Conservation (phyloP, 108 stramenopile species). For the Stephanodiscus triporus region DNA sequence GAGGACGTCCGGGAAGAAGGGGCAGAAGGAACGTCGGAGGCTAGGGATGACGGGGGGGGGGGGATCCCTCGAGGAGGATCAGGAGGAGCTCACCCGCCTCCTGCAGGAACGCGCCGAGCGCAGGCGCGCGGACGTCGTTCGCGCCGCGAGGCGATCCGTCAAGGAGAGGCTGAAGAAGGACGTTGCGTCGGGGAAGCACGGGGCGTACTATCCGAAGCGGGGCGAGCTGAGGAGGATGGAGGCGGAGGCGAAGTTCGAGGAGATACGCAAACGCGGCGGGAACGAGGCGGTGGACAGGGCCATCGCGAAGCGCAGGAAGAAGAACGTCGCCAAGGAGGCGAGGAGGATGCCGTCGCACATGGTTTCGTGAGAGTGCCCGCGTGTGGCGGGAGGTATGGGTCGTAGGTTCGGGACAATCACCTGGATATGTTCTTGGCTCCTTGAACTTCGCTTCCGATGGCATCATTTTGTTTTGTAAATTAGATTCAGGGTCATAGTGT, state of each 20-base stretch:
- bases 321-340: constrained; percentile 76
- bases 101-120: constrained; percentile 66
- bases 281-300: constrained; percentile 82
- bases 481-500: no score
- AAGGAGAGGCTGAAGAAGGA: constrained; percentile 73
- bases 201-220: constrained; percentile 75
- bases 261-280: constrained; percentile 76
- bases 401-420: neutral
- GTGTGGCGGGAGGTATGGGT: neutral
- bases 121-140: constrained; percentile 61
- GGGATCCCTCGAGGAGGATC: constrained; percentile 55
- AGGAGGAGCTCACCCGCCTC: constrained; percentile 64
- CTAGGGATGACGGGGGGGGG: constrained; percentile 48
- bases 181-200: constrained; percentile 65
- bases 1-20: constrained; percentile 73
- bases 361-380: constrained; percentile 24
- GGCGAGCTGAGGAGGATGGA: constrained; percentile 71
- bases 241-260: constrained; percentile 86
- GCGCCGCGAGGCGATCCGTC: constrained; percentile 68
- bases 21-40: constrained; percentile 65
- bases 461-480: no score
- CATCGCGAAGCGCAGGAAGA: constrained; percentile 78
- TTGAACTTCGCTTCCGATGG: no score
- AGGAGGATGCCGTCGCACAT: constrained; percentile 55
- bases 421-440: no score